Evolutionary conservation across 768 basidiomycete genomes (phyloP).

Genomic region (Leccinum pellstonianum): DNA sequence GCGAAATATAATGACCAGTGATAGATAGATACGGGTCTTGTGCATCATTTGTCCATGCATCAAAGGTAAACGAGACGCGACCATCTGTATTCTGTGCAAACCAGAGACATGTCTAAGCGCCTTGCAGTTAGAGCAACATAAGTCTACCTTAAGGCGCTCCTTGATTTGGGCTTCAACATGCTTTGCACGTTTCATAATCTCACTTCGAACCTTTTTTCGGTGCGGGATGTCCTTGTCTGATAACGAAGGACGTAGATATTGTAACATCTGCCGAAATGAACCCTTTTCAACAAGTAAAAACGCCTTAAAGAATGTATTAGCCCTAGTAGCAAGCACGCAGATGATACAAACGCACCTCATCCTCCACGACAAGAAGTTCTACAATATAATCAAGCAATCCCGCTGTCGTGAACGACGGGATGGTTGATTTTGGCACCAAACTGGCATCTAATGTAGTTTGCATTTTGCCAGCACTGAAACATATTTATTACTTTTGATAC

Average conservation of each 20-base stretch:
- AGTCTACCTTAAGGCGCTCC: neutral
- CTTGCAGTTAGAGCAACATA: too few species aligned
- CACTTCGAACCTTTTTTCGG: neutral
- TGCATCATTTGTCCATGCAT: constrained; percentile 16
- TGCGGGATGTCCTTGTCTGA: neutral
- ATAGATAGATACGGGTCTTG: constrained; percentile 18
- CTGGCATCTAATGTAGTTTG: neutral
- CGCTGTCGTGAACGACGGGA: neutral
- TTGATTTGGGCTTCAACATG: neutral
- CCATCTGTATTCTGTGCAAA: neutral
- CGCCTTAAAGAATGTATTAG: neutral
- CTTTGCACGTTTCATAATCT: neutral
- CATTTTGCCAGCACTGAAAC: neutral
- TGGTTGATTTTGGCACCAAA: neutral
- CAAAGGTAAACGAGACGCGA: constrained; percentile 10
- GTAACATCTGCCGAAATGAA: neutral
- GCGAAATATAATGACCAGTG: constrained; percentile 18
- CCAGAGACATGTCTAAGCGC: too few species aligned
- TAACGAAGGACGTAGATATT: neutral
- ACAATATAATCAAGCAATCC: neutral
- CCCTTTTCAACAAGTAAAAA: neutral
- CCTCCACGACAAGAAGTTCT: neutral
- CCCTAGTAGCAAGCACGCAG: neutral
- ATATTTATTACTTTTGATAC: too few species aligned
- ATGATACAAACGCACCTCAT: neutral